Evolutionary conservation across 1,284 basidiomycete species (phyloP).

Genomic region (Apiotrichum montevideense): DNA sequence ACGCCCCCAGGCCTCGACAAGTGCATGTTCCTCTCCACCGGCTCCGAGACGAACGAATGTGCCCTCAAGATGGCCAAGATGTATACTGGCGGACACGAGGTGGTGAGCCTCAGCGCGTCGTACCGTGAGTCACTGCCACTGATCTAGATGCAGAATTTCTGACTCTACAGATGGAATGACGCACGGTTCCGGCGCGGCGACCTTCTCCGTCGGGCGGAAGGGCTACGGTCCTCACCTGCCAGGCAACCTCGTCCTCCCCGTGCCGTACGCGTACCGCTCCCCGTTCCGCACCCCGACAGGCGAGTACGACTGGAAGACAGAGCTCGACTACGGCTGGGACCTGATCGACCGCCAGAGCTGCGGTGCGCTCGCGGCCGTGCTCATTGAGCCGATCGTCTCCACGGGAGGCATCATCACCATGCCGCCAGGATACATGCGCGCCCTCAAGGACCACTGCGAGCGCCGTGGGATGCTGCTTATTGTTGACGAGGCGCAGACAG

Average conservation of each 20-base stretch:
- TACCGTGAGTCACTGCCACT: slow-evolving; percentile 19
- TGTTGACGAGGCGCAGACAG: slow-evolving; percentile 78
- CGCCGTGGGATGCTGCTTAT: slow-evolving; percentile 55
- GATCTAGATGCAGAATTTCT: neutral
- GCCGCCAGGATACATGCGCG: slow-evolving; percentile 28
- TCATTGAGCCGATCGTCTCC: slow-evolving; percentile 50
- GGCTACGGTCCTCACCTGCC: slow-evolving; percentile 33
- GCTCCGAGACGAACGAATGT: slow-evolving; percentile 32
- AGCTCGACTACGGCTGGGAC: slow-evolving; percentile 36
- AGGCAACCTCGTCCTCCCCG: slow-evolving; percentile 24
- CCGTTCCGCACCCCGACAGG: slow-evolving; percentile 33
- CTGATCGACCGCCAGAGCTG: slow-evolving; percentile 36
- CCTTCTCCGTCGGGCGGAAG: slow-evolving; percentile 29
- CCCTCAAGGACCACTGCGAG: slow-evolving; percentile 28
- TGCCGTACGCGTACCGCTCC: slow-evolving; percentile 28
- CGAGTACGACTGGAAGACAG: slow-evolving; percentile 37
- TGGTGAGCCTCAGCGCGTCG: slow-evolving; percentile 28
- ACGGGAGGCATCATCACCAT: slow-evolving; percentile 33
- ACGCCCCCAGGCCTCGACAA: slow-evolving; percentile 25
- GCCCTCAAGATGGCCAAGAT: slow-evolving; percentile 40
- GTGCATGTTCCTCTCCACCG: slow-evolving; percentile 34
- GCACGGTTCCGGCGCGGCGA: slow-evolving; percentile 30
- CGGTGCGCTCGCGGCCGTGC: slow-evolving; percentile 25
- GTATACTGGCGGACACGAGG: slow-evolving; percentile 35
- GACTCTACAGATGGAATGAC: slow-evolving; percentile 30